phyloP scores from a whole-genome alignment of 768 basidiomycete species.

The Jaapia argillacea region DNA sequence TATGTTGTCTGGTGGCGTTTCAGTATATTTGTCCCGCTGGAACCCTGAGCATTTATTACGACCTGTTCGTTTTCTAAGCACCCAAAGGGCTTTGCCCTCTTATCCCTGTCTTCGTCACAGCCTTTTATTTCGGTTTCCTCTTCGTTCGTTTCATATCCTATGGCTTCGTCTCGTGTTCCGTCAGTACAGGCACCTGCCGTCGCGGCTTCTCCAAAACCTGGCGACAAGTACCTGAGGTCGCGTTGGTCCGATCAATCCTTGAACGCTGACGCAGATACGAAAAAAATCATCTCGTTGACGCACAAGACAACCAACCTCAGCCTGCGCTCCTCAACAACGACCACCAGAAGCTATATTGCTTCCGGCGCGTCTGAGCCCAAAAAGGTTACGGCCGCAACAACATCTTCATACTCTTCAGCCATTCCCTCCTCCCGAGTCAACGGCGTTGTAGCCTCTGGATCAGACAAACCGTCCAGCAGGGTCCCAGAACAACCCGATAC shows the following conservation, averaged over 20 bases:
- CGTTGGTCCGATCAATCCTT: constrained; percentile 35
- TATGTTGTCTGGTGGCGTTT: neutral
- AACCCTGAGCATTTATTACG: neutral
- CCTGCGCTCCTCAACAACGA: constrained; percentile 15
- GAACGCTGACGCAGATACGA: constrained; percentile 21
- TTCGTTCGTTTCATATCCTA: neutral
- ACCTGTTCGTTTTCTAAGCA: neutral
- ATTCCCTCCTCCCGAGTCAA: neutral
- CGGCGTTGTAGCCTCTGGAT: neutral
- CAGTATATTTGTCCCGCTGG: neutral
- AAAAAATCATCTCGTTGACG: constrained; percentile 12
- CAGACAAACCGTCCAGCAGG: neutral
- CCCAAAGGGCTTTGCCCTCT: neutral
- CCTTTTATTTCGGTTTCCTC: constrained; percentile 1
- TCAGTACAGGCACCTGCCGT: constrained; percentile 19
- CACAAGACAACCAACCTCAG: constrained; percentile 18
- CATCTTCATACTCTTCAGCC: constrained; percentile 9
- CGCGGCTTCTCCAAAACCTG: constrained; percentile 27
- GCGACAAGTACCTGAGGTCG: constrained; percentile 36
- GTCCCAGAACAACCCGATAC: neutral
- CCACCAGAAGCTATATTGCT: constrained; percentile 3
- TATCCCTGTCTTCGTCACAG: constrained; percentile 1
- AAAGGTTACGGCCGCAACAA: constrained; percentile 1
- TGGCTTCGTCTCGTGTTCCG: constrained; percentile 3
- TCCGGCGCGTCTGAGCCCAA: neutral